Evolutionary conservation across 2,329 filamentous ascomycete species (phyloP).

Genomic region (Colletotrichum nymphaeae): DNA sequence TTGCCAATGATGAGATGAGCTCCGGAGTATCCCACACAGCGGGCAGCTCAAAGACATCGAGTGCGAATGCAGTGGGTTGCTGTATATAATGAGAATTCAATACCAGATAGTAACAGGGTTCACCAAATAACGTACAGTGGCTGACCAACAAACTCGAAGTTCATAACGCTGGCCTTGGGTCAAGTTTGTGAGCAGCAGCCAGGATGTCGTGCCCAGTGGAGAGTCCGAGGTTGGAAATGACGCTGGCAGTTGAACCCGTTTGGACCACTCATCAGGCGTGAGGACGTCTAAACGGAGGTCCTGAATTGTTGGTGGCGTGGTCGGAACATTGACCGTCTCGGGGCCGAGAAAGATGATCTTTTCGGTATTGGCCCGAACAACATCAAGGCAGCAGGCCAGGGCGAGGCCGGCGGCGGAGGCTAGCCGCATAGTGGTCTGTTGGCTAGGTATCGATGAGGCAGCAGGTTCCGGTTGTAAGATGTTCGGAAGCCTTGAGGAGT

Average conservation of each 20-base stretch:
- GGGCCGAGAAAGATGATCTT: conserved; percentile 91
- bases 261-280: conserved; percentile 63
- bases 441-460: background rate
- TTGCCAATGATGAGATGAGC: conserved; percentile 73
- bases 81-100: conserved; percentile 49
- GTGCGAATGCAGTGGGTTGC: conserved; percentile 86
- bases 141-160: conserved; percentile 91
- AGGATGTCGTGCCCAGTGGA: conserved; percentile 73
- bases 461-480: background rate
- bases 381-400: conserved; percentile 8
- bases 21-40: conserved; percentile 71
- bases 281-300: conserved; percentile 74
- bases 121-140: conserved; percentile 73
- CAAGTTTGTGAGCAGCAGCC: conserved; percentile 82
- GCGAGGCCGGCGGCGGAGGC: background rate
- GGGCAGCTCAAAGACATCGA: conserved; percentile 73
- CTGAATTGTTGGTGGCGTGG: conserved; percentile 65
- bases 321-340: conserved; percentile 63
- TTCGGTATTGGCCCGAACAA: conserved; percentile 78
- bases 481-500: background rate
- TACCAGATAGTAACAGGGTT: background rate
- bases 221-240: conserved; percentile 70
- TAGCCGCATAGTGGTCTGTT: conserved; percentile 3
- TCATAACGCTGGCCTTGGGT: conserved; percentile 85
- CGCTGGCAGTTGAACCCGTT: conserved; percentile 74